Conservation (phyloP, 2,329 filamentous ascomycete species). For the Trichoderma sp. region DNA sequence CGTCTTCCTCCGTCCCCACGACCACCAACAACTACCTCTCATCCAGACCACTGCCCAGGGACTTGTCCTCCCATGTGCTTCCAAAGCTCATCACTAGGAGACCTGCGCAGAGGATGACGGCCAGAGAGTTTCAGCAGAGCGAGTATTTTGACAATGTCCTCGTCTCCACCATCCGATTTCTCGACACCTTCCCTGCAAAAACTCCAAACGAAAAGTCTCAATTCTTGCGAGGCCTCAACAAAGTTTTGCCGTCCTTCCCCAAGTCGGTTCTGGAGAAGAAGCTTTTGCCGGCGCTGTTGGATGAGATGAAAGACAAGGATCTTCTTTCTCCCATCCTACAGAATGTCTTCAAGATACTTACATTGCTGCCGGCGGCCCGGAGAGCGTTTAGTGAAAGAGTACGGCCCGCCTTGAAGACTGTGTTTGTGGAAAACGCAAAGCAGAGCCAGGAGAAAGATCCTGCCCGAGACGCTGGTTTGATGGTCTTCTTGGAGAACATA, state of each 20-base stretch:
- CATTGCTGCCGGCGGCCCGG: constrained; percentile 71
- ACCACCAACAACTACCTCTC: constrained; percentile 80
- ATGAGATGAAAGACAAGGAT: constrained; percentile 91
- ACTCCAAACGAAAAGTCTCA: constrained; percentile 85
- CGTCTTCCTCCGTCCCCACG: constrained; percentile 74
- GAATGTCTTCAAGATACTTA: constrained; percentile 88
- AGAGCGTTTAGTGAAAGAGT: constrained; percentile 81
- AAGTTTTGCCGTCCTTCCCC: constrained; percentile 87
- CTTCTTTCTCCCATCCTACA: constrained; percentile 80
- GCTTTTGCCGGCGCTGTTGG: constrained; percentile 79
- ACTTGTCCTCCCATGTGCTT: constrained; percentile 71
- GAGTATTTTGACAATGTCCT: constrained; percentile 97
- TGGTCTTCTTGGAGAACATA: constrained; percentile 86
- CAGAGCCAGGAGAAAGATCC: constrained; percentile 70
- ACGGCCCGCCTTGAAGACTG: constrained; percentile 77
- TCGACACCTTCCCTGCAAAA: constrained; percentile 88
- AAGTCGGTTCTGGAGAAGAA: constrained; percentile 94
- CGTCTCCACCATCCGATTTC: constrained; percentile 91
- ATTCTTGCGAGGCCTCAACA: constrained; percentile 83
- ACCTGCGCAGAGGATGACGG: constrained; percentile 82
- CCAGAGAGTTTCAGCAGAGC: constrained; percentile 89
- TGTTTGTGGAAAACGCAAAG: constrained; percentile 65
- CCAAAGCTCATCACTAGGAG: constrained; percentile 82
- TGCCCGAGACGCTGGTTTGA: constrained; percentile 81
- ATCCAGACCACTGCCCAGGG: constrained; percentile 73